phyloP scores from a whole-genome alignment of 495 filamentous ascomycete genomes.

The Neurospora hispaniola region DNA sequence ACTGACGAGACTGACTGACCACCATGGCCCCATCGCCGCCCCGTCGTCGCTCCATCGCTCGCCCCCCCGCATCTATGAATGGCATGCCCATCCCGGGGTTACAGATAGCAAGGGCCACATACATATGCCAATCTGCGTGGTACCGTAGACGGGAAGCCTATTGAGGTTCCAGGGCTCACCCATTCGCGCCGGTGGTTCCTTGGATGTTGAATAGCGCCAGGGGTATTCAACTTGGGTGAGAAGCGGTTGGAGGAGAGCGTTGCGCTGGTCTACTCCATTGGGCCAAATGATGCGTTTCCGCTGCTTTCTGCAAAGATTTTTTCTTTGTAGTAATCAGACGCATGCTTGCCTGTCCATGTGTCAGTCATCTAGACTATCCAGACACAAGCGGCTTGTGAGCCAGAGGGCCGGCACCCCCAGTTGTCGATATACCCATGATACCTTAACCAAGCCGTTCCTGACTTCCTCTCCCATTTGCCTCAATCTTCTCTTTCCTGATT shows the following conservation, averaged over 20 bases:
- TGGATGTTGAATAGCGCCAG: neutral
- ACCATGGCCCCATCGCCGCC: neutral
- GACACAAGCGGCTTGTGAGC: neutral
- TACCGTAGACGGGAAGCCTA: neutral
- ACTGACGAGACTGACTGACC: neutral
- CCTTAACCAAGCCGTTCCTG: neutral
- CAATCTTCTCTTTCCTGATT: constrained; percentile 4
- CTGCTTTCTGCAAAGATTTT: neutral
- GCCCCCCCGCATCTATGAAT: neutral
- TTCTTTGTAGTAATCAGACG: neutral
- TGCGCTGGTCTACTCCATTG: neutral
- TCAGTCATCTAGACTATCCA: neutral
- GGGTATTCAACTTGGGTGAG: neutral
- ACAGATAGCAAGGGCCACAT: neutral
- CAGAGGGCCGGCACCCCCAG: neutral
- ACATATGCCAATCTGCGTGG: neutral
- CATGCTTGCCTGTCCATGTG: neutral
- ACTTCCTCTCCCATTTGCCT: neutral
- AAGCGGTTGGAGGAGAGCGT: neutral
- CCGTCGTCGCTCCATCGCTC: neutral
- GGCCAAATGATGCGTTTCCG: neutral
- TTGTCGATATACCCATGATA: neutral
- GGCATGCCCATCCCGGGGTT: neutral
- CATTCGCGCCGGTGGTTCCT: neutral
- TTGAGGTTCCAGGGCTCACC: neutral